Conservation (phyloP, 768 basidiomycete genomes). For the Tylopilus sp. region DNA sequence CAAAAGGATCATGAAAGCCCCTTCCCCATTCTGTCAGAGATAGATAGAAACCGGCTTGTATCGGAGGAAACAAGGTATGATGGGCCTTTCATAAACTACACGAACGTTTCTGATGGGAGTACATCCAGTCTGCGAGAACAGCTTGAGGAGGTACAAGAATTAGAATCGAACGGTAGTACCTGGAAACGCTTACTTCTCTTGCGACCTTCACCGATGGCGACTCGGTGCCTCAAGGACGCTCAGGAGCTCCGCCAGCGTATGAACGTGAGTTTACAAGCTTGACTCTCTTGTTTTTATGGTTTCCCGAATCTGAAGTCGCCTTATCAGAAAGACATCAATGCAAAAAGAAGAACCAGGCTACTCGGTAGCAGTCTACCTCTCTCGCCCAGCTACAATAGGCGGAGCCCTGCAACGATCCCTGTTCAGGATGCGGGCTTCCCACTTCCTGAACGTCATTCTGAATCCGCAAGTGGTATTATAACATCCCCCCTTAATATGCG, state of each 20-base stretch:
- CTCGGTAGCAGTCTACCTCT: background rate
- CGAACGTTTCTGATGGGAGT: background rate
- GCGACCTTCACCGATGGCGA: constrained; percentile 5
- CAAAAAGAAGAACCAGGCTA: constrained; percentile 1
- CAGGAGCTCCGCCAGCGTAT: constrained; percentile 4
- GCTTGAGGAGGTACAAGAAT: background rate
- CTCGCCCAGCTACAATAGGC: background rate
- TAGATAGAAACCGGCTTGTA: background rate
- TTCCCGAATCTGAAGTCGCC: background rate
- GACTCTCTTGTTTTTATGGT: background rate
- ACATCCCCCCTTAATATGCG: background rate
- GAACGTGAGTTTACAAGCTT: background rate
- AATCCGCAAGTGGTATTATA: background rate
- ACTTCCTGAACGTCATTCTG: background rate
- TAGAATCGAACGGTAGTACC: background rate
- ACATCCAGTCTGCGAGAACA: constrained; percentile 6
- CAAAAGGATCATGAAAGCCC: background rate
- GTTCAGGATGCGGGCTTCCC: background rate
- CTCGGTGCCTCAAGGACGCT: constrained; percentile 1
- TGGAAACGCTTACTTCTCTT: constrained; percentile 2
- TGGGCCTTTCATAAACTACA: background rate
- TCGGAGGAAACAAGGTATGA: constrained; percentile 7
- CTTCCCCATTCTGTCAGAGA: constrained; percentile 2
- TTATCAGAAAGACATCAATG: constrained; percentile 3
- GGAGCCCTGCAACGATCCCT: background rate